phyloP scores from a whole-genome alignment of 495 filamentous ascomycete genomes.

The Hypomontagnella monticulosa region DNA sequence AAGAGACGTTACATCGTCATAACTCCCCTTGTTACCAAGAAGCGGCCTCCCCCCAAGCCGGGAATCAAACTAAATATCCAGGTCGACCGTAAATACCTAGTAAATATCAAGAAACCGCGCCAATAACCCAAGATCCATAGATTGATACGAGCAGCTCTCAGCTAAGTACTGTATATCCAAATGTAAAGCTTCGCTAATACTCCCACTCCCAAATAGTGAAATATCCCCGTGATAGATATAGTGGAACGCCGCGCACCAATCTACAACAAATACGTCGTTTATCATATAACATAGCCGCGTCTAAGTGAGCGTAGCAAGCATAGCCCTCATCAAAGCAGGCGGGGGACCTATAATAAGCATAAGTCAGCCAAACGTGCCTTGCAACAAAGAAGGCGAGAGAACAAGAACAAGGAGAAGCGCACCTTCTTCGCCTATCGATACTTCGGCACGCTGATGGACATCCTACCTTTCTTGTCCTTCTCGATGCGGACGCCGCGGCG shows the following conservation, averaged over 20 bases:
- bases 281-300: no score
- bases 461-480: slow-evolving; percentile 88
- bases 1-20: no score
- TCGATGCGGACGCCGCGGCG: slow-evolving; percentile 71
- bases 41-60: no score
- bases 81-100: no score
- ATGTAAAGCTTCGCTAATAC: no score
- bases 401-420: slow-evolving; percentile 42
- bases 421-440: slow-evolving; percentile 59
- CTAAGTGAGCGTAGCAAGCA: slow-evolving; percentile 80
- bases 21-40: no score
- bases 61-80: no score
- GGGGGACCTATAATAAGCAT: slow-evolving; percentile 54
- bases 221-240: neutral
- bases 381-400: neutral
- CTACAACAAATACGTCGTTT: neutral
- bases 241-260: neutral
- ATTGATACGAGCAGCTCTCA: no score
- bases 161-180: no score
- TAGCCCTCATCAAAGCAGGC: slow-evolving; percentile 72
- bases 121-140: no score
- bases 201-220: no score
- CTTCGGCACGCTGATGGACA: slow-evolving; percentile 71
- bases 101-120: no score
- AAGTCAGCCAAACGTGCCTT: slow-evolving; percentile 33